Evolutionary conservation across 2,329 filamentous ascomycete genomes (phyloP).

Genomic region (Ceratocystis harringtonii): DNA sequence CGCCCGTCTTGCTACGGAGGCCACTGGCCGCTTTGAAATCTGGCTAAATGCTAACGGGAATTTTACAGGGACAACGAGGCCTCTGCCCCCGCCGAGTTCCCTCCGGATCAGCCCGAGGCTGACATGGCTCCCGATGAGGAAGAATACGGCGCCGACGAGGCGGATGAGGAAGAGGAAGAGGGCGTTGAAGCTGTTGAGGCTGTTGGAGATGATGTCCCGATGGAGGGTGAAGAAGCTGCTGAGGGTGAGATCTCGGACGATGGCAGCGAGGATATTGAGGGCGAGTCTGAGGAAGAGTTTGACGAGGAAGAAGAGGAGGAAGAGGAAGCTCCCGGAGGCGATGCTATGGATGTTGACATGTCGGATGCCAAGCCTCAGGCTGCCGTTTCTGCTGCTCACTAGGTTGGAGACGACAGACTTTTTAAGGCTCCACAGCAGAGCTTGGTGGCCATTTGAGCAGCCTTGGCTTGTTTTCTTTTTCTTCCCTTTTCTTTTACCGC

Average conservation of each 20-base stretch:
- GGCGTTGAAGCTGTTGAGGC: conserved; percentile 40
- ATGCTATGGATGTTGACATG: conserved; percentile 37
- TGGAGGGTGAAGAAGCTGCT: conserved; percentile 21
- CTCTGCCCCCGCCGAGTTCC: conserved; percentile 87
- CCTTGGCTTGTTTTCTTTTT: conserved; percentile 10
- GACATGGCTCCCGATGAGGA: conserved; percentile 75
- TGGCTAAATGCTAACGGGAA: too few species aligned
- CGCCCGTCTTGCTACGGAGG: not conserved
- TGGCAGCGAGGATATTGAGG: conserved; percentile 65
- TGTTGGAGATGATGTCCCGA: conserved; percentile 40
- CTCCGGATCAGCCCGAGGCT: conserved; percentile 92
- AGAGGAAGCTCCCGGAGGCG: conserved; percentile 26
- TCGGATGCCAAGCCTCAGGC: conserved; percentile 25
- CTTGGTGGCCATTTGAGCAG: conserved; percentile 10
- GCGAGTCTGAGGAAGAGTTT: conserved; percentile 58
- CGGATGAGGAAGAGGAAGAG: conserved; percentile 42
- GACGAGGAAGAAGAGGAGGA: conserved; percentile 40
- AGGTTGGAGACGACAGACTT: conserved; percentile 13
- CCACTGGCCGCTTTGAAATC: too few species aligned
- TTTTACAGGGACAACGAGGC: conserved; percentile 83
- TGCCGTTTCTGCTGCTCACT: conserved; percentile 18
- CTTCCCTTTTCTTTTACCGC: not conserved
- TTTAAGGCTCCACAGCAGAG: conserved; percentile 12
- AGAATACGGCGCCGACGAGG: conserved; percentile 72
- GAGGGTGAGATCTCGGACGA: conserved; percentile 58